Evolutionary conservation across 192 early-diverging fungal species (phyloP).

Genomic region (Coemansia sp.): DNA sequence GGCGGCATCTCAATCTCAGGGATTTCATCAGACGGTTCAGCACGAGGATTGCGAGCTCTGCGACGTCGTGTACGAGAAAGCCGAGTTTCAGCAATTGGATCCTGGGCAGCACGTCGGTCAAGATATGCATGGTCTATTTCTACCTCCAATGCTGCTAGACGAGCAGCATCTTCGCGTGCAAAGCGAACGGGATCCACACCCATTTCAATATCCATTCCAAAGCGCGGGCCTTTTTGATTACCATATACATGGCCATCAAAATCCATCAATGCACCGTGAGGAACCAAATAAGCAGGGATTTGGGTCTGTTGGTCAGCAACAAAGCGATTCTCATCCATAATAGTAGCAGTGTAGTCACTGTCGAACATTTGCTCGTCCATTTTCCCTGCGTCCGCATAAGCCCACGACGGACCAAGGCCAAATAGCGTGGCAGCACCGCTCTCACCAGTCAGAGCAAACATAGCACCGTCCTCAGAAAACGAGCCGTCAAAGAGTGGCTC

Average conservation of each 20-base stretch:
- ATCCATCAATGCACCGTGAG: constrained; percentile 60
- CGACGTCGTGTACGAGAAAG: constrained; percentile 11
- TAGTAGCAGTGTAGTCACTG: constrained; percentile 71
- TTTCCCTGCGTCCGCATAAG: constrained; percentile 37
- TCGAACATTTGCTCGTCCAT: constrained; percentile 78
- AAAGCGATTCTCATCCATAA: constrained; percentile 61
- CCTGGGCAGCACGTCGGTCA: constrained; percentile 32
- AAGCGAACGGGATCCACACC: constrained; percentile 46
- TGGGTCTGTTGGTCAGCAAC: constrained; percentile 74
- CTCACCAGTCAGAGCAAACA: constrained; percentile 71
- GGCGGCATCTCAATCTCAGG: constrained; percentile 46
- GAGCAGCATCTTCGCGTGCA: constrained; percentile 55
- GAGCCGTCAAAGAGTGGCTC: constrained; percentile 68
- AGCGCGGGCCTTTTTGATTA: constrained; percentile 57
- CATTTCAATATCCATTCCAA: constrained; percentile 60
- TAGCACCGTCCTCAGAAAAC: constrained; percentile 73
- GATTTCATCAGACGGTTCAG: constrained; percentile 13
- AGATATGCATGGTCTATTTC: constrained; percentile 56
- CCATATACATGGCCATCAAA: constrained; percentile 68
- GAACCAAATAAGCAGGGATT: constrained; percentile 66
- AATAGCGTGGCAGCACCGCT: constrained; percentile 70
- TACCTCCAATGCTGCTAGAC: constrained; percentile 41
- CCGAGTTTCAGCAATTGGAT: constrained; percentile 25
- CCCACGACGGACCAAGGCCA: constrained; percentile 59
- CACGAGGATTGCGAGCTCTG: constrained; percentile 12